Base-by-base conservation (phyloP, 306 rosid genomes). In the Spatholobus suberectus region DNA sequence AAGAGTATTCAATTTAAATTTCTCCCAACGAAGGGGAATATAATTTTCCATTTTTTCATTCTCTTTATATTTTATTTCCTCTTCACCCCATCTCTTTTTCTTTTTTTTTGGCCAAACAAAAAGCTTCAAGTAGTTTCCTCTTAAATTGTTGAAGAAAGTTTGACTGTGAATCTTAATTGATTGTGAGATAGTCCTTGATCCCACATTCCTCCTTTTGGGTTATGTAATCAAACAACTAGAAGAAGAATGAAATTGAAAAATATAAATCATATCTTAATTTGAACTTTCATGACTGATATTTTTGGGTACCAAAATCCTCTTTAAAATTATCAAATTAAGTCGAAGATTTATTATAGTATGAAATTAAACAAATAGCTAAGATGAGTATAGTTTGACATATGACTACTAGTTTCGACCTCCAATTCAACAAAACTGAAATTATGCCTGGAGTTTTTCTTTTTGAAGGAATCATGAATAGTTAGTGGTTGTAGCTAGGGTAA, bases 161-260 rank as follows among this genome's bases (percentile, higher is more conserved):
- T 34, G 67, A 44, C 12, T 35, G 63, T 6, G 18, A 14, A 11
- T 26, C 68, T 61, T 12, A 5, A 61, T 61, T 38, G 62, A 51
- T n/a, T n/a, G 49, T 34, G 12, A 13, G 38, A 51, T 15, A 47
- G 57, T 78, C 54, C 27, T 66, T 78, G 37, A 32, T 7, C 41
- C 82, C 69, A 62, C 72, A 46, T 62, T 62, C 37, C 18, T 12
- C 73, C 34, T 61, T 61, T 61, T 62, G 38, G 12, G 70, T 17
- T 24, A 63, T 34, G 8, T 29, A 66, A 43, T 52, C 58, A 76
- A 18, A 62, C 32, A 63, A 46, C 0, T 6, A 17, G 32, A 26
- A 18, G 62, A 77, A 62, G 17, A 51, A 62, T n/a, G n/a, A n/a
- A n/a, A n/a, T n/a, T 77, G 49, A 58, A 58, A 58, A n/a, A 29